Evolutionary conservation across 2,329 filamentous ascomycete genomes (phyloP), one percentile per base, ranked within the genome.

Genomic region (Stagonosporopsis chrysanthemi): DNA sequence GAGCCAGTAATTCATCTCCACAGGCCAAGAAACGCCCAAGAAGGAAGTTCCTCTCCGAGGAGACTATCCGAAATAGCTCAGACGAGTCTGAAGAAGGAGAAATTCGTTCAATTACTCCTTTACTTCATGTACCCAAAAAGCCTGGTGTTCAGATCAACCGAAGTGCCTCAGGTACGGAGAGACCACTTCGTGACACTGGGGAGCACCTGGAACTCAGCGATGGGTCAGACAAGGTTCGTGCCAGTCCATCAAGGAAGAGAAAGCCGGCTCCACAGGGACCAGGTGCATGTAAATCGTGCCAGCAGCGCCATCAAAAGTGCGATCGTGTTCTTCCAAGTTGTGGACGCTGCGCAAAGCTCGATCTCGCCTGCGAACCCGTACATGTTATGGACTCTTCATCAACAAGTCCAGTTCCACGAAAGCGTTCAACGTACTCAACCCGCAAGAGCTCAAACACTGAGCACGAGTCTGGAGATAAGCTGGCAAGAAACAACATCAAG

Each of bases 301-400:
- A 41, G 11, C 11, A 38, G 19, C 47, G 48, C 5, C 51, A 52
- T 12, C 88, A 90, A 46, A 70, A 67, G 77, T 73, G 67, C 74
- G 89, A 91, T 75, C 85, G 90, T 23, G 86, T 86, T 3, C 88
- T 90, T 66, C 90, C 89, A 1, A 84, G 86, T 14, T 90, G 87
- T 72, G 86, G 85, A 12, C 89, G 86, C 86, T 90, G 87, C 71
- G 77, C 83, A 28, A 81, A 86, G 24, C 87, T 38, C 22, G 29
- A 36, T 11, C 22, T 41, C 17, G 3, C 8, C 22, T 56, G 52
- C 40, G 33, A 38, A 9, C 41, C 49, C 11, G 7, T 9, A n/a
- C 5, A 35, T 8, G 15, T 19, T 5, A 12, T 31, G n/a, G 28
- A 24, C 3, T 19, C 29, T 7, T 2, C 38, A 5, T 26, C 38